Evolutionary conservation across 2,329 filamentous ascomycete genomes (phyloP), one percentile per base, ranked within the genome.

Genomic region (Zymoseptoria brevis): DNA sequence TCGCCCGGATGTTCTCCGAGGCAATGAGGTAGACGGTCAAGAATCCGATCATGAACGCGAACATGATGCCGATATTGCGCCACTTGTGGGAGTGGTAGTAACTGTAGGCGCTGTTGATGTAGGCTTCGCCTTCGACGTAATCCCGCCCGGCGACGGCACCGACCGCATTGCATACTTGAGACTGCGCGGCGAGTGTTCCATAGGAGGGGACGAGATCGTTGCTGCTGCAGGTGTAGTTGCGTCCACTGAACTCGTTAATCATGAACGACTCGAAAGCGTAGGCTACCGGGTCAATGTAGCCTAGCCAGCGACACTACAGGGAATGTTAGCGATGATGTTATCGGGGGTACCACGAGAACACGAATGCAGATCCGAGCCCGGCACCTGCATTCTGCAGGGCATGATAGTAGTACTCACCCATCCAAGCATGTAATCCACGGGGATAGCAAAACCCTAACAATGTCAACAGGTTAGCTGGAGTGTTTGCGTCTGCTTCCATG

Each of bases 231-330:
- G 56, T 53, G 70, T 87, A 94, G 0, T 83, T 62, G 16, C 86
- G 83, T 60, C 78, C 75, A 66, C 85, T 73, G 67, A 96, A 96
- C 73, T 96, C 91, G 73, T 95, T 95, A 60, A 73, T 67, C 68
- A 73, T 71, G 24, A 95, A 79, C 0, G 85, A 79, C 72, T 95
- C 90, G 68, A 95, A 96, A 0, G 85, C 84, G 64, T 95, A 95
- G 1, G 83, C 84, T 9, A 95, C 81, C 2, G 89, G 89, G 61
- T 95, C 86, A 48, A 94, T 77, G 71, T 89, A 93, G 71, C 87
- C 88, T 62, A 95, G 83, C 90, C 90, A 96, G 61, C 85, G 81
- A 67, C 87, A 88, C 35, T 45, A n/a, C 35, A 13, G 4, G 13
- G n/a, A 19, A 4, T 7, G 26, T 52, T n/a, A 16, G 24, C 21